A percentile compares a stretch with the other conserved stretches of the same genome.
phyloP scores from a whole-genome alignment of 495 filamentous ascomycete genomes.

The Aspergillus haitiensis region DNA sequence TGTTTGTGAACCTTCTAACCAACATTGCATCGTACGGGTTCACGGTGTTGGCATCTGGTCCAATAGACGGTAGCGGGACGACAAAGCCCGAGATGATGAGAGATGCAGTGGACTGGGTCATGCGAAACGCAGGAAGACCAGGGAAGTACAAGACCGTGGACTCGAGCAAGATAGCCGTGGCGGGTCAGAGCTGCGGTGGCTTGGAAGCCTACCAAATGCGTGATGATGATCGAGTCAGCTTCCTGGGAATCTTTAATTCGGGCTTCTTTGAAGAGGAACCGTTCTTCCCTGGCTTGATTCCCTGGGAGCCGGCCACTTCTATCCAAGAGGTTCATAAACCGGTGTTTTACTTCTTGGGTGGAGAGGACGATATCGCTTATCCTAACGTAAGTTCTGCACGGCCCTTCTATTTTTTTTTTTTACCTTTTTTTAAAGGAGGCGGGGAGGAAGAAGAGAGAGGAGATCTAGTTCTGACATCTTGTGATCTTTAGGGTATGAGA shows the following conservation, averaged over 20 bases:
- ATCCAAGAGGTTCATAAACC: constrained; percentile 14
- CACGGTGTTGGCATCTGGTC: constrained; percentile 10
- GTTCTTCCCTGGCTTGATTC: not conserved
- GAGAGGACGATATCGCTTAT: constrained; percentile 16
- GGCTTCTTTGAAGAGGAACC: constrained; percentile 7
- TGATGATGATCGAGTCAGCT: constrained; percentile 4
- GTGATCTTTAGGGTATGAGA: constrained; percentile 7
- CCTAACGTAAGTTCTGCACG: constrained; percentile 7
- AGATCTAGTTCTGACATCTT: not conserved
- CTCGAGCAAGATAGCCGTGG: constrained; percentile 1
- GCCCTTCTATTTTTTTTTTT: not conserved
- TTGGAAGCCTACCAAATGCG: constrained; percentile 15
- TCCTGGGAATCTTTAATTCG: constrained; percentile 13
- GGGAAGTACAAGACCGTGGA: constrained; percentile 3
- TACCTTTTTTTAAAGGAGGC: no score
- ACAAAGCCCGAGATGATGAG: constrained; percentile 1
- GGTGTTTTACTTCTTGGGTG: constrained; percentile 20
- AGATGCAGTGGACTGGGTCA: constrained; percentile 10
- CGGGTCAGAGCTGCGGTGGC: constrained; percentile 12
- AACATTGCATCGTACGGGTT: constrained; percentile 15
- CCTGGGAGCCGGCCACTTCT: not conserved
- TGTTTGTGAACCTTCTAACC: constrained; percentile 11
- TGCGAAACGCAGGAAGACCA: not conserved
- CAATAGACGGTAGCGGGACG: not conserved
- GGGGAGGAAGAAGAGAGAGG: not conserved